These are phyloP conservation scores for Abrus pulchellus DNA, from an alignment of 306 rosid genomes.

Conservation along the genomic window DNA sequence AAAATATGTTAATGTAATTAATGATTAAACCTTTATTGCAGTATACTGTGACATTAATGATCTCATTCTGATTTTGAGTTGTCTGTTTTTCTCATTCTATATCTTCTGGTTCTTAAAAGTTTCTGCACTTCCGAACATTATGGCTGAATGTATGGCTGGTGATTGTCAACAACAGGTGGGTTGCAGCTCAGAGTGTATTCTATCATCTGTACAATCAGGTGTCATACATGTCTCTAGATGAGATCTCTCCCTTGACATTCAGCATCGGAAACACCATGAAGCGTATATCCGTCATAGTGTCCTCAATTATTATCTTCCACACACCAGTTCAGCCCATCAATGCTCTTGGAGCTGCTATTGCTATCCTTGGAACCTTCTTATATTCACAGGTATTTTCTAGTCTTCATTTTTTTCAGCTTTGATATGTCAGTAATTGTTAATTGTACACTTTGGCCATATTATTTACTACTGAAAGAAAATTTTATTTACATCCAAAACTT, in stretches of 20 bases:
- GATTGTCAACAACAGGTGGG: slow-evolving; percentile 73
- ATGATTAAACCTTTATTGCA: background rate
- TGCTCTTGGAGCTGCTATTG: slow-evolving; percentile 96
- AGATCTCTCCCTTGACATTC: slow-evolving; percentile 97
- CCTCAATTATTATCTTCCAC: slow-evolving; percentile 93
- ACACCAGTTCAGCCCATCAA: slow-evolving; percentile 97
- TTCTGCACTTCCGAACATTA: slow-evolving; percentile 12
- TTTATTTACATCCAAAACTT: slow-evolving; percentile 20
- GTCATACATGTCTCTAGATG: slow-evolving; percentile 95
- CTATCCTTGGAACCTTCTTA: slow-evolving; percentile 90
- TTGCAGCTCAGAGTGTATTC: slow-evolving; percentile 95
- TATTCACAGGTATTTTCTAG: slow-evolving; percentile 82
- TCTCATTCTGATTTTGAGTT: slow-evolving; percentile 13
- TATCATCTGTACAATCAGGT: slow-evolving; percentile 97
- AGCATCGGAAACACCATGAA: slow-evolving; percentile 99
- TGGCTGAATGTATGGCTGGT: slow-evolving; percentile 33
- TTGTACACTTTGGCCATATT: slow-evolving; percentile 1
- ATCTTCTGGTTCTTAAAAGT: background rate
- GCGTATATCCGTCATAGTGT: slow-evolving; percentile 93
- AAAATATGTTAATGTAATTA: background rate
- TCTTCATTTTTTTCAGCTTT: slow-evolving; percentile 7
- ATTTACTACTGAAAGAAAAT: background rate
- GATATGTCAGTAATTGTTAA: background rate
- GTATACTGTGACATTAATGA: background rate
- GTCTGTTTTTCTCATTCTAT: slow-evolving; percentile 25